Evolutionary conservation across 202 grass and related monocot species (phyloP).

Genomic region (Brachypodium distachyon): DNA sequence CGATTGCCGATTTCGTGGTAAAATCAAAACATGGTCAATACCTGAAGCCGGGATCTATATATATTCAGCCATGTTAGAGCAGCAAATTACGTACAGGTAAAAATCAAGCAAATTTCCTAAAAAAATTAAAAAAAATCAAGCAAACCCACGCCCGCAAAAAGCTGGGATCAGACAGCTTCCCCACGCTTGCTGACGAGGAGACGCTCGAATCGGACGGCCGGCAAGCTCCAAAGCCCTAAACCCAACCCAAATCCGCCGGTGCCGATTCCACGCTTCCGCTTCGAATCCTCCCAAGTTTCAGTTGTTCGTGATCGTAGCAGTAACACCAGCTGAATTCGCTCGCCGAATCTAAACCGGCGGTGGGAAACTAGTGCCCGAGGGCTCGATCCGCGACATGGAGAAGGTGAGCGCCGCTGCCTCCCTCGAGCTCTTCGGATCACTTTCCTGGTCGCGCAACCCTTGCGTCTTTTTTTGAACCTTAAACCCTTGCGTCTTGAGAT

Average conservation of each 20-base stretch:
- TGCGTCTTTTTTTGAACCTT: too few species aligned
- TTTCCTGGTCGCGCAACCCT: neutral
- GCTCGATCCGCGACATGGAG: slow-evolving; percentile 2
- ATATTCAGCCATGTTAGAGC: neutral
- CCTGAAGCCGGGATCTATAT: too few species aligned
- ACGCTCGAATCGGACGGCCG: neutral
- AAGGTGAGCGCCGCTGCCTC: slow-evolving; percentile 8
- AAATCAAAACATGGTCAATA: too few species aligned
- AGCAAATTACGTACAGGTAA: neutral
- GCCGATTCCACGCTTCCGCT: too few species aligned
- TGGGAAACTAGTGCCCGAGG: neutral
- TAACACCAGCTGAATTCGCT: too few species aligned
- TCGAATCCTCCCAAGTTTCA: neutral
- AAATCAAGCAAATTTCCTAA: too few species aligned
- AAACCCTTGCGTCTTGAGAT: too few species aligned
- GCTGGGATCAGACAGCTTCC: neutral
- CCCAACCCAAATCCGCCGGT: neutral
- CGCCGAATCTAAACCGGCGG: too few species aligned
- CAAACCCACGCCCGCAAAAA: neutral
- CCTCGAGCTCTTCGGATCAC: neutral
- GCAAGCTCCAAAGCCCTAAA: neutral
- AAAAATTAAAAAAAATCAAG: neutral
- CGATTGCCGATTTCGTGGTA: neutral
- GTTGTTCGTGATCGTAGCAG: neutral
- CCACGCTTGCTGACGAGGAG: neutral